These are phyloP conservation scores for Ilex aquifolium DNA, from an alignment of 257 asterid species.

Conservation along the genomic window DNA sequence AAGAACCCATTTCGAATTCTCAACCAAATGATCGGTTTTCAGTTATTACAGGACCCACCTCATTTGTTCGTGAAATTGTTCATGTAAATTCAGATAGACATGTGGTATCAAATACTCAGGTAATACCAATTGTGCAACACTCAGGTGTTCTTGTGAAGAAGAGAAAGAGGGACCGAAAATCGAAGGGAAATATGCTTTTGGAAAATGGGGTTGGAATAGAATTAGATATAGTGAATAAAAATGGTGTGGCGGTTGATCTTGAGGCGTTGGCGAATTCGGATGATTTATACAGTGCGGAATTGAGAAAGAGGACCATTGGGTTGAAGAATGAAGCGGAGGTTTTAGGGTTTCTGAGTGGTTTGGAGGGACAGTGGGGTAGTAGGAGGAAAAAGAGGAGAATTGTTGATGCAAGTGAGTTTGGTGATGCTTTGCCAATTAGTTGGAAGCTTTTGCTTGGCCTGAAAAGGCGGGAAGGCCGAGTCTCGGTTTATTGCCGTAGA, in stretches of 20 bases:
- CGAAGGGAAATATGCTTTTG: conserved; percentile 21
- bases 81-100: no score
- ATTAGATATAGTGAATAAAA: conserved; percentile 48
- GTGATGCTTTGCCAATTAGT: conserved; percentile 60
- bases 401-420: conserved; percentile 61
- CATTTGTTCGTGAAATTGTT: not conserved
- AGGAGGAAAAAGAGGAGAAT: conserved; percentile 89
- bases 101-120: no score
- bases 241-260: conserved; percentile 59
- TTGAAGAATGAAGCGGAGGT: conserved; percentile 60
- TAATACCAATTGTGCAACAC: no score
- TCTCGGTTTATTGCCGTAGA: conserved; percentile 74
- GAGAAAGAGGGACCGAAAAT: conserved; percentile 37
- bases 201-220: conserved; percentile 40
- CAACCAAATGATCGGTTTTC: conserved; percentile 21
- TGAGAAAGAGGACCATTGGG: conserved; percentile 61
- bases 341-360: conserved; percentile 50
- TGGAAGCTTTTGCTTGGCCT: conserved; percentile 90
- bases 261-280: conserved; percentile 65
- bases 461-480: conserved; percentile 62
- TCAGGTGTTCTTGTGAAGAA: conserved; percentile 9
- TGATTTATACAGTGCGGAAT: conserved; percentile 45
- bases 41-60: no score
- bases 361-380: conserved; percentile 96
- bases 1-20: conserved; percentile 36